Evolutionary conservation across 1,284 basidiomycete genomes (phyloP), one percentile per base, ranked within the genome.

Genomic region (Puccinia hordei): DNA sequence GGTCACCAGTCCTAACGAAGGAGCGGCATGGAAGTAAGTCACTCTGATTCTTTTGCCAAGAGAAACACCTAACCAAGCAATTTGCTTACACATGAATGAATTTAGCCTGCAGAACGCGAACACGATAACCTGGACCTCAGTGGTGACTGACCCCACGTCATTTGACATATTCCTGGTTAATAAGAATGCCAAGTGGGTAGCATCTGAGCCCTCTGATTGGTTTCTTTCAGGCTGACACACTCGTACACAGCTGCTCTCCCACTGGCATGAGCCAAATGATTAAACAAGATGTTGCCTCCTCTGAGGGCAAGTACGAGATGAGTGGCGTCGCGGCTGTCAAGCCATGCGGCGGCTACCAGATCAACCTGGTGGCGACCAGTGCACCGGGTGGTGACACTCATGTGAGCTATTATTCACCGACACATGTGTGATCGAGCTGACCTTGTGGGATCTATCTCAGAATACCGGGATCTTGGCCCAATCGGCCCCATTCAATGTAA

Each of bases 221-320:
- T n/a, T 24, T 10, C n/a, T 6, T 24, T 8, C 13, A 10, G n/a
- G n/a, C n/a, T 57, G 55, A 57, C 55, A 57, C 2, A 1, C n/a
- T 4, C 38, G n/a, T 4, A 57, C 24, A 57, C 55, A 57, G 55
- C n/a, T 57, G 55, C n/a, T 19, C 55, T n/a, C 59, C 59, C 12
- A 57, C 55, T 35, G 59, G 59, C 10, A 61, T 61, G 59, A 61
- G 59, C 27, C 30, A 61, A 61, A 24, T 61, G 22, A 61, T 61
- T 17, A 61, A 61, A 24, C 27, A 61, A 35, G 13, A 61, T 6
- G 59, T 61, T 35, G 27, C 59, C 15, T 61, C 12, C 33, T 33
- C 59, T 4, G 30, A 61, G 4, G 59, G 59, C 30, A 61, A 61
- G 33, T 33, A 33, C 30, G 33, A 35, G 9, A 35, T 61, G 8